Evolutionary conservation across 108 stramenopile genomes (phyloP).

Genomic region (Skeletonema tropicum): DNA sequence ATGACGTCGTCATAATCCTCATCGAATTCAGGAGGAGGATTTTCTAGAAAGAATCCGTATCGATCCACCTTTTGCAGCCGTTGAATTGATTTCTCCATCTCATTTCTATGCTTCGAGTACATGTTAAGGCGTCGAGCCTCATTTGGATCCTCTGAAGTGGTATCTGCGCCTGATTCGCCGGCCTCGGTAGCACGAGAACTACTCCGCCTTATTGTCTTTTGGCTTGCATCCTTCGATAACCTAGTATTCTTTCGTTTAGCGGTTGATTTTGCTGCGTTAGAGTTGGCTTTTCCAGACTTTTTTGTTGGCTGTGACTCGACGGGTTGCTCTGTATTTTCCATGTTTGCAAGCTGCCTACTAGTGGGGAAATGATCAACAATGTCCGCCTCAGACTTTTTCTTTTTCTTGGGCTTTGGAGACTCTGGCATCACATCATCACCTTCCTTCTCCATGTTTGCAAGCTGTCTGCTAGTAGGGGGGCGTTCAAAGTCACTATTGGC

Average conservation of each 20-base stretch:
- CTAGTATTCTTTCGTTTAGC: neutral
- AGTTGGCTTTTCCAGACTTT: slow-evolving; percentile 8
- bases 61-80: slow-evolving; percentile 78
- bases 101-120: slow-evolving; percentile 68
- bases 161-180: slow-evolving; percentile 22
- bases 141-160: slow-evolving; percentile 10
- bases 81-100: slow-evolving; percentile 68
- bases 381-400: slow-evolving; percentile 1
- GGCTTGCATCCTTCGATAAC: slow-evolving; percentile 12
- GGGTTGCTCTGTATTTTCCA: neutral
- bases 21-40: slow-evolving; percentile 65
- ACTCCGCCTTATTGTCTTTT: neutral
- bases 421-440: neutral
- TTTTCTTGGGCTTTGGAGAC: slow-evolving; percentile 9
- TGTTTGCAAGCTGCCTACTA: slow-evolving; percentile 11
- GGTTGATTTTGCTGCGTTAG: slow-evolving; percentile 8
- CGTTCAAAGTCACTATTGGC: neutral
- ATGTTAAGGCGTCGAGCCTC: slow-evolving; percentile 36
- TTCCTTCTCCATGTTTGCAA: slow-evolving; percentile 15
- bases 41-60: slow-evolving; percentile 70
- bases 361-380: neutral
- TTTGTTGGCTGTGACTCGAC: slow-evolving; percentile 8
- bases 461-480: neutral
- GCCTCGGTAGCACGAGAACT: slow-evolving; percentile 10
- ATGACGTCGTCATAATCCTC: slow-evolving; percentile 54